A percentile compares a stretch with the other conserved stretches of the same genome.
Evolutionary conservation across 2,329 filamentous ascomycete genomes (phyloP).

Genomic region (Alternaria arborescens): DNA sequence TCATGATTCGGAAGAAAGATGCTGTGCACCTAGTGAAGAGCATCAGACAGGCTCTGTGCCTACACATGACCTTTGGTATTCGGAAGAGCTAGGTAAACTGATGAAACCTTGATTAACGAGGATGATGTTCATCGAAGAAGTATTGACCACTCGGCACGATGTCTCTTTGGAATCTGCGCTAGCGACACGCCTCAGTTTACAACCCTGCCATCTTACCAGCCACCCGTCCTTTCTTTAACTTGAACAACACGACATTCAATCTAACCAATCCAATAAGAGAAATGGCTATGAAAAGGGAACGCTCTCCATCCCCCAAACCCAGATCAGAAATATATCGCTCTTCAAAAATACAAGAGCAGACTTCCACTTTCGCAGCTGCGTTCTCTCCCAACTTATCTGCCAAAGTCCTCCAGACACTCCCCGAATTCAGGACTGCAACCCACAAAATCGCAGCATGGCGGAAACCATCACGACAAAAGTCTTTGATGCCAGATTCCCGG

Average conservation of each 20-base stretch:
- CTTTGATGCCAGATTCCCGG: constrained; percentile 49
- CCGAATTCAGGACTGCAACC: constrained; percentile 56
- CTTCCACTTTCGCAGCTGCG: constrained; percentile 61
- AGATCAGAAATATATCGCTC: constrained; percentile 55
- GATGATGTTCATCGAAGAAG: constrained; percentile 7
- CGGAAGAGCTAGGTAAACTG: background rate
- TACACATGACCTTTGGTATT: background rate
- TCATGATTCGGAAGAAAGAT: background rate
- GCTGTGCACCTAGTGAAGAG: background rate
- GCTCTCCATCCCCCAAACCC: constrained; percentile 24
- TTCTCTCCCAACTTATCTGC: constrained; percentile 58
- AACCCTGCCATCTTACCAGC: constrained; percentile 5
- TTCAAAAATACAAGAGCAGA: constrained; percentile 57
- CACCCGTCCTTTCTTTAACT: constrained; percentile 10
- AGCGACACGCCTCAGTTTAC: constrained; percentile 17
- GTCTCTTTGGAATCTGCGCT: constrained; percentile 15
- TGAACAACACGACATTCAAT: constrained; percentile 3
- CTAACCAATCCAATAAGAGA: constrained; percentile 1
- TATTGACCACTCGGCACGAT: constrained; percentile 11
- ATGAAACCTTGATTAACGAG: background rate
- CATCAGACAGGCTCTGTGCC: background rate
- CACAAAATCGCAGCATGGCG: constrained; percentile 64
- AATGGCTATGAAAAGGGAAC: constrained; percentile 46
- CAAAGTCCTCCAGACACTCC: constrained; percentile 53
- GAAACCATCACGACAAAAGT: constrained; percentile 57